Evolutionary conservation across 768 basidiomycete species (phyloP), one percentile per base, ranked within the genome.

Genomic region (Pisolithus microcarpus): DNA sequence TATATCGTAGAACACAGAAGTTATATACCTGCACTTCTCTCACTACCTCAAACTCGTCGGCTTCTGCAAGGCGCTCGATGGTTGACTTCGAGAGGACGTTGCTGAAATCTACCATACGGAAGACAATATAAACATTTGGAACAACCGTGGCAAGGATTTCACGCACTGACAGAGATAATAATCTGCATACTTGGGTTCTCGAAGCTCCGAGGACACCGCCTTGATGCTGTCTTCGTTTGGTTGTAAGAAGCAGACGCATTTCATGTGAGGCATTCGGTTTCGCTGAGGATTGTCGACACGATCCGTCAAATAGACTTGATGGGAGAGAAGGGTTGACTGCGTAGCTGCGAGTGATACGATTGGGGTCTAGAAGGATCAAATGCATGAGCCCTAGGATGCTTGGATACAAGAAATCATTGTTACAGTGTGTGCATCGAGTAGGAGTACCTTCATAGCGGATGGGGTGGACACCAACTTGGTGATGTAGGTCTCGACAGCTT

Each of bases 141-240:
- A 50, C 49, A 23, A 48, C 30, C 43, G 49, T 53, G 50, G 56
- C 56, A 57, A 68, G 61, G 69, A 71, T 78, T 74, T 78, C 81
- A 87, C 85, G 78, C 75, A 91, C 95, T 87, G 81, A 98, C 95
- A 99, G 65, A 99, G 73, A 77, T 95, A 98, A 72, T 99, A 99
- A 72, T 93, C 92, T 66, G 93, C 93, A 61, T 98, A 99, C 69
- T 87, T 87, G 9, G 94, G 95, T 61, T 91, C 87, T 36, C 76
- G 77, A 31, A 99, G 75, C 64, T 99, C 96, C 50, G 78, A 73
- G 57, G 86, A 87, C 50, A 97, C 75, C 23, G 86, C 87, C 50
- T 83, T 82, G 34, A 99, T 72, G 62, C 90, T 93, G 28, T 85
- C 82, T 44, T 89, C 84, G 50, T 77, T 86, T 37, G 83, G 84